Conservation (phyloP, 106 monocot genomes). For the Dendrobium huoshanense region DNA sequence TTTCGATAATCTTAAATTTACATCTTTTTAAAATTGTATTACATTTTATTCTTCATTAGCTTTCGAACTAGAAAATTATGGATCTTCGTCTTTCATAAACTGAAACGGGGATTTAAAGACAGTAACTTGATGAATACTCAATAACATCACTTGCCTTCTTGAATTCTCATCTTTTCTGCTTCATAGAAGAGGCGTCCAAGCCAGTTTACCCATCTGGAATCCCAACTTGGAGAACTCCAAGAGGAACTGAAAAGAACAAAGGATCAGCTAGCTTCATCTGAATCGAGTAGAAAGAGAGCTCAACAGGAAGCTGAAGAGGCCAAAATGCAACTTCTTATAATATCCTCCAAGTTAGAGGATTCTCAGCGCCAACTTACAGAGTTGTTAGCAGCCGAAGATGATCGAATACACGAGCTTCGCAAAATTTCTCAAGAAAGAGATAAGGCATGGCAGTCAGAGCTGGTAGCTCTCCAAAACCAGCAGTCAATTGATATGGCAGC, state of each 20-base stretch:
- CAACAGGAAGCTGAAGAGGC: slow-evolving; percentile 60
- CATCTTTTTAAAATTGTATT: too few species aligned
- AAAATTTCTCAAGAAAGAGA: slow-evolving; percentile 63
- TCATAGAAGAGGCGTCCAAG: slow-evolving; percentile 50
- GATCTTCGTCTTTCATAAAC: background rate
- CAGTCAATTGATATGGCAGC: slow-evolving; percentile 51
- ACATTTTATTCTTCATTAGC: too few species aligned
- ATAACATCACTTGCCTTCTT: background rate
- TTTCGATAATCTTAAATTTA: too few species aligned
- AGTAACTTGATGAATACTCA: background rate
- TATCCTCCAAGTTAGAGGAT: slow-evolving; percentile 48
- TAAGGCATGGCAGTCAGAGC: slow-evolving; percentile 72
- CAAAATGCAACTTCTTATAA: slow-evolving; percentile 31
- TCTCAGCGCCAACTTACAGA: slow-evolving; percentile 49
- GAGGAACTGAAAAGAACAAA: slow-evolving; percentile 67
- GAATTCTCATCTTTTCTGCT: background rate
- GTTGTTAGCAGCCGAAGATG: slow-evolving; percentile 59
- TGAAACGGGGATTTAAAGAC: background rate
- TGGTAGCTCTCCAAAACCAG: slow-evolving; percentile 68
- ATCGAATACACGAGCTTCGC: slow-evolving; percentile 52
- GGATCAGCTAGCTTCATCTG: slow-evolving; percentile 44
- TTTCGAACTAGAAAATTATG: too few species aligned
- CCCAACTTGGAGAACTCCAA: slow-evolving; percentile 41
- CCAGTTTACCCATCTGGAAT: slow-evolving; percentile 46
- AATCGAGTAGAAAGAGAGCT: slow-evolving; percentile 28